These are phyloP conservation scores for Coemansia guatemalensis DNA, from an alignment of 192 early-diverging fungal genomes.

Conservation along the genomic window DNA sequence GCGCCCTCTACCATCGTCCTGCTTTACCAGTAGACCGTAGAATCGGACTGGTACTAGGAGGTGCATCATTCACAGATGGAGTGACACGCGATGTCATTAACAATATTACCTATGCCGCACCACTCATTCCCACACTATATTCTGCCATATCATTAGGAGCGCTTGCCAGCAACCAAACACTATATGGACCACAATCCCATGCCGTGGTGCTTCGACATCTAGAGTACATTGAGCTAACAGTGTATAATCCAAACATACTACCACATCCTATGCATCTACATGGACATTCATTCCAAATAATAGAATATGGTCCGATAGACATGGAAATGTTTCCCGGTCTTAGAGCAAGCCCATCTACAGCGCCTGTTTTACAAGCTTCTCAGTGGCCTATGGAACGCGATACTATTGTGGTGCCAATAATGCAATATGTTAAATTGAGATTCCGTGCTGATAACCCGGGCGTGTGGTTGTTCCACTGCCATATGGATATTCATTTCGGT, in stretches of 20 bases:
- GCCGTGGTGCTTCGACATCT: conserved; percentile 63
- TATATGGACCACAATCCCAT: conserved; percentile 64
- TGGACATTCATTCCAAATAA: conserved; percentile 78
- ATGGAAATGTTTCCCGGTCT: no score
- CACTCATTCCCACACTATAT: conserved; percentile 60
- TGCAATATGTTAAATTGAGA: conserved; percentile 62
- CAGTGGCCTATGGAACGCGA: conserved; percentile 60
- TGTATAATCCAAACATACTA: conserved; percentile 67
- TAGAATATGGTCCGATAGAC: conserved; percentile 54
- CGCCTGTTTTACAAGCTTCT: background rate
- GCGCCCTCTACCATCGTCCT: no score
- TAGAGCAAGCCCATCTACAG: no score
- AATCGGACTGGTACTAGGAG: no score
- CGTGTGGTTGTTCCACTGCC: conserved; percentile 82
- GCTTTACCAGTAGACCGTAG: no score
- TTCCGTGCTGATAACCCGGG: conserved; percentile 79
- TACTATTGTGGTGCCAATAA: conserved; percentile 59
- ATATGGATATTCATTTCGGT: conserved; percentile 56
- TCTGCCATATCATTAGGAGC: conserved; percentile 60
- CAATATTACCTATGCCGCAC: conserved; percentile 61
- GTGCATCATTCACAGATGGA: conserved; percentile 1
- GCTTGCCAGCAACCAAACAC: conserved; percentile 42
- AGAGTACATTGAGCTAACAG: conserved; percentile 60
- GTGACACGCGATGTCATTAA: conserved; percentile 37
- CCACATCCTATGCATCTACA: conserved; percentile 77